Evolutionary conservation across 2,329 filamentous ascomycete species (phyloP), one percentile per base, ranked within the genome.

Genomic region (Lecanicillium sp.): DNA sequence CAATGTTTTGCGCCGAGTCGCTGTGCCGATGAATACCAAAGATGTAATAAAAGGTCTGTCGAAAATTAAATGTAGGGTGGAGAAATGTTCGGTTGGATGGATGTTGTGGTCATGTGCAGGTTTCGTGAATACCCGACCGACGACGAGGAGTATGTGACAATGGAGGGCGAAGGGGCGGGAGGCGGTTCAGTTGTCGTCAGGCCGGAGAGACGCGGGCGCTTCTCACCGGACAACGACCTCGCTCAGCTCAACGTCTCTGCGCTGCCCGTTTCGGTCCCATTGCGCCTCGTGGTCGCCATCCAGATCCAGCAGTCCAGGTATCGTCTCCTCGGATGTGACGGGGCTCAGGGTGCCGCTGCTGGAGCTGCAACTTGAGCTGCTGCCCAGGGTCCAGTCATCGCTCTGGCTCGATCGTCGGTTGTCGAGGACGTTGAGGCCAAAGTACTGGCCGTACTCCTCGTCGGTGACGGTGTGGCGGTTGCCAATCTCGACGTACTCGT

Each of bases 311-410:
- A 63, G 58, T n/a, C 60, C 58, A 3, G 64, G 63, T 6, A 65
- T 59, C 2, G 62, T 59, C 35, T 72, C 69, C 42, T 74, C 73
- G 0, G 72, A 72, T 7, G 72, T 67, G 1, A 68, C 70, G 7
- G 74, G 74, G 55, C 73, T 76, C 50, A 75, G 55, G n/a, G 71
- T 70, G 17, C 71, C 73, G 54, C 71, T 74, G 40, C 69, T 70
- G 44, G 71, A 73, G 43, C 68, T 67, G 51, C 67, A 71, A 62
- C 86, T 80, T 0, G 87, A 93, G 47, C 83, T 90, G 56, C 88
- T 93, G 51, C 87, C 89, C 38, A 91, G 79, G 8, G 89, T 91
- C 90, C 90, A 95, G 59, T 93, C 89, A 57, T 95, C 90, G 59
- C 85, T 89, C 56, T 90, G 77, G 51, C 69, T 68, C 30, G 61